Percentiles rank a stretch among this genome's conserved stretches.
Conservation (phyloP, 2,329 filamentous ascomycete species). For the Aotearoamyces nothofagi region DNA sequence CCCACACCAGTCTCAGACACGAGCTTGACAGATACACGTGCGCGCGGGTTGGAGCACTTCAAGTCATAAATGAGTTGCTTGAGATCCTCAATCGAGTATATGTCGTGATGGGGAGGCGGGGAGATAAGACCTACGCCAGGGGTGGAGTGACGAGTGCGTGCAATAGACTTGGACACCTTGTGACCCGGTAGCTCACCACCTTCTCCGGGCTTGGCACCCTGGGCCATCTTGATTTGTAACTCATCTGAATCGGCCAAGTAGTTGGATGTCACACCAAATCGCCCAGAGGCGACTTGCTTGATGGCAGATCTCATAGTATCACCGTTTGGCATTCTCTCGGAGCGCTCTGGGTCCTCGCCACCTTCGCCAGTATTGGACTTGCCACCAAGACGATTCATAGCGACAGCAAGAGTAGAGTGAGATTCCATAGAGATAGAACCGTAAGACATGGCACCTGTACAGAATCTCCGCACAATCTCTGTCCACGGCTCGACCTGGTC, state of each 20-base stretch:
- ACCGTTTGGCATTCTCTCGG: slow-evolving; percentile 71
- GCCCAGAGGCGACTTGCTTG: slow-evolving; percentile 91
- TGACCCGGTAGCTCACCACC: slow-evolving; percentile 94
- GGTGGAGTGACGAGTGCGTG: slow-evolving; percentile 87
- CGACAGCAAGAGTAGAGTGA: slow-evolving; percentile 86
- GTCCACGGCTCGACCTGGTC: slow-evolving; percentile 98
- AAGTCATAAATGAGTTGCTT: slow-evolving; percentile 97
- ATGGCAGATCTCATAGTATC: slow-evolving; percentile 96
- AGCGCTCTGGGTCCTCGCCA: slow-evolving; percentile 89
- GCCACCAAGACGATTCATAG: slow-evolving; percentile 91
- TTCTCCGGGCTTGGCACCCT: slow-evolving; percentile 94
- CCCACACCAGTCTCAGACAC: slow-evolving; percentile 95
- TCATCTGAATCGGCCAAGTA: slow-evolving; percentile 93
- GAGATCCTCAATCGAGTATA: slow-evolving; percentile 95
- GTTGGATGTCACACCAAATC: slow-evolving; percentile 89
- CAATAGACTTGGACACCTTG: slow-evolving; percentile 91
- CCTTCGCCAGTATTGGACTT: slow-evolving; percentile 98
- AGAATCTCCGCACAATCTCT: slow-evolving; percentile 90
- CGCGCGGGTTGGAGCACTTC: slow-evolving; percentile 87
- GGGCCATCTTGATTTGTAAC: slow-evolving; percentile 98
- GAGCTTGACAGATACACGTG: slow-evolving; percentile 90
- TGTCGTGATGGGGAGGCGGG: slow-evolving; percentile 91
- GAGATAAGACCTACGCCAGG: slow-evolving; percentile 93
- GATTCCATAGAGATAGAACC: slow-evolving; percentile 98
- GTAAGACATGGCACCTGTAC: slow-evolving; percentile 96